phyloP scores from a whole-genome alignment of 768 basidiomycete species.

The Paxillus ammoniavirescens region DNA sequence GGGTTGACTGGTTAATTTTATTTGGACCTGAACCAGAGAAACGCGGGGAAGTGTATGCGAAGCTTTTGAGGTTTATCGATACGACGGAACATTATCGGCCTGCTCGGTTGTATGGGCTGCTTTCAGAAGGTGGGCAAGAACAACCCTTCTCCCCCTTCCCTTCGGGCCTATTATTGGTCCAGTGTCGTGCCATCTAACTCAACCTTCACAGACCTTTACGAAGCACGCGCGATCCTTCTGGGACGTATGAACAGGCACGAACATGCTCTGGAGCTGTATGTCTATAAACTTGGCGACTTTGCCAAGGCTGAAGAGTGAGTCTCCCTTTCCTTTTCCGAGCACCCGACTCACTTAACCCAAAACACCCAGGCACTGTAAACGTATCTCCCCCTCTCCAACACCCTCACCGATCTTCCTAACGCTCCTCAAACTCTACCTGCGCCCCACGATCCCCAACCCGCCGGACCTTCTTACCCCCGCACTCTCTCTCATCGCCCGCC shows the following conservation, averaged over 20 bases:
- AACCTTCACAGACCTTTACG: conserved; percentile 64
- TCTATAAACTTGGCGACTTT: conserved; percentile 82
- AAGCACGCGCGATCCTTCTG: conserved; percentile 88
- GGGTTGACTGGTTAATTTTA: background rate
- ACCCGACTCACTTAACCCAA: background rate
- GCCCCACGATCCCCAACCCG: conserved; percentile 53
- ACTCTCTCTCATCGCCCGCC: conserved; percentile 81
- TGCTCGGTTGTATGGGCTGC: conserved; percentile 75
- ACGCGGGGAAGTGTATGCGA: conserved; percentile 55
- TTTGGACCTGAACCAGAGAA: conserved; percentile 35
- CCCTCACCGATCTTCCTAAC: conserved; percentile 74
- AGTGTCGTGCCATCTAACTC: background rate
- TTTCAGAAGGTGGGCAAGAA: conserved; percentile 69
- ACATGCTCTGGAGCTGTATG: conserved; percentile 92
- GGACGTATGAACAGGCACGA: conserved; percentile 91
- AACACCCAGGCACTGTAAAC: conserved; percentile 79
- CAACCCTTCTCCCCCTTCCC: background rate
- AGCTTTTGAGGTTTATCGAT: conserved; percentile 76
- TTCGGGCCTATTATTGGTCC: background rate
- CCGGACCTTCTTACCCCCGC: conserved; percentile 75
- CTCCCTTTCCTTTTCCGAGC: background rate
- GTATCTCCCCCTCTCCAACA: conserved; percentile 56
- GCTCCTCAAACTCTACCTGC: conserved; percentile 85
- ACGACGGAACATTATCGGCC: conserved; percentile 66
- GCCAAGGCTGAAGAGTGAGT: conserved; percentile 85